Percentiles rank a stretch among this genome's conserved stretches.
Conservation (phyloP, 2,329 filamentous ascomycete species). For the Acarospora socialis region DNA sequence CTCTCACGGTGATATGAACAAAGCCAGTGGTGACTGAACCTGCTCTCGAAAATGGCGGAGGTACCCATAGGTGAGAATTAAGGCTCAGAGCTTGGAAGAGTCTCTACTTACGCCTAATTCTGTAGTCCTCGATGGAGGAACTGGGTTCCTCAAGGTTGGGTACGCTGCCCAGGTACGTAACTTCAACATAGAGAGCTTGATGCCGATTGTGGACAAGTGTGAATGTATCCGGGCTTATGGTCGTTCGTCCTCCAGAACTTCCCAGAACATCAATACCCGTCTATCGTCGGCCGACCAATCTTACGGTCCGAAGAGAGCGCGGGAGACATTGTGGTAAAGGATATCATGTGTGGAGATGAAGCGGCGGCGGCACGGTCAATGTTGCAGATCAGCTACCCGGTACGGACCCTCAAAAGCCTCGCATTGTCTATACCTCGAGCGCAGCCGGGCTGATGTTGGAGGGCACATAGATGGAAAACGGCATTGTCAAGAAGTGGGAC, state of each 20-base stretch:
- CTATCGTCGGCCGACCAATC: slow-evolving; percentile 94
- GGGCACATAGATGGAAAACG: slow-evolving; percentile 74
- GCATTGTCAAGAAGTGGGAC: slow-evolving; percentile 98
- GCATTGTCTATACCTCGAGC: slow-evolving; percentile 1
- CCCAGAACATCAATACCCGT: slow-evolving; percentile 95
- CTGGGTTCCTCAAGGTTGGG: slow-evolving; percentile 98
- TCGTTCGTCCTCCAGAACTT: slow-evolving; percentile 56
- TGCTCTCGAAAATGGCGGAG: slow-evolving; percentile 34
- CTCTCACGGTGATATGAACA: too few relatives aligned
- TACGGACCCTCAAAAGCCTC: slow-evolving; percentile 28
- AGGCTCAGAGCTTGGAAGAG: slow-evolving; percentile 4
- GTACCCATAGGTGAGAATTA: slow-evolving; percentile 33
- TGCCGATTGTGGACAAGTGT: too few relatives aligned
- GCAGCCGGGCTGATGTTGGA: slow-evolving; percentile 6
- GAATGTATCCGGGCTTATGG: too few relatives aligned
- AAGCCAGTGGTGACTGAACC: too few relatives aligned
- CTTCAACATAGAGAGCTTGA: too few relatives aligned
- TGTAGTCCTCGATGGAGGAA: slow-evolving; percentile 96
- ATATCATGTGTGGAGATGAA: slow-evolving; percentile 99
- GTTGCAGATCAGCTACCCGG: slow-evolving; percentile 95
- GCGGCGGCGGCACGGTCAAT: slow-evolving; percentile 89
- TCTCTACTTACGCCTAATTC: slow-evolving; percentile 12
- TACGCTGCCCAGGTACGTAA: slow-evolving; percentile 70
- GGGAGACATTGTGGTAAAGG: slow-evolving; percentile 66
- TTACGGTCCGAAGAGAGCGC: slow-evolving; percentile 86